Evolutionary conservation across 139 green algal species (phyloP).

Genomic region (Axilococcus clingmanii): DNA sequence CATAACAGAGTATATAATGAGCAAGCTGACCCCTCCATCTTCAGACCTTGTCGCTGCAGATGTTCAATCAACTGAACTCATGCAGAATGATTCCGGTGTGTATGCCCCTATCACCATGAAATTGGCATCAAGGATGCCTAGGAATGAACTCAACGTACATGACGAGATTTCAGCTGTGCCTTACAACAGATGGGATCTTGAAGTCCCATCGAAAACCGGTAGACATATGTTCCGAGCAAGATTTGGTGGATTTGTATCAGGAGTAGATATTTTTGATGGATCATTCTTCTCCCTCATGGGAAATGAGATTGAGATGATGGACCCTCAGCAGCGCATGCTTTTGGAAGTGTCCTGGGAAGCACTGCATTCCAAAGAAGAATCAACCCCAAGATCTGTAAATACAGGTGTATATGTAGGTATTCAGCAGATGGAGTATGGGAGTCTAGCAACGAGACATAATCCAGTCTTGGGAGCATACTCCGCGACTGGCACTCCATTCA

Average conservation of each 20-base stretch:
- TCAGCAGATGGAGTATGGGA: conserved; percentile 6
- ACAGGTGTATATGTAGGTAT: conserved; percentile 11
- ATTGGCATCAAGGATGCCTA: too few species aligned
- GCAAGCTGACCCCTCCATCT: not conserved
- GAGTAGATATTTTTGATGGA: conserved; percentile 33
- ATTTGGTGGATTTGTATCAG: conserved; percentile 46
- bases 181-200: conserved; percentile 33
- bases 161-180: conserved; percentile 27
- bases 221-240: not conserved
- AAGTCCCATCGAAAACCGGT: not conserved
- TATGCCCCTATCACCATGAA: too few species aligned
- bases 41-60: too few species aligned
- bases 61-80: too few species aligned
- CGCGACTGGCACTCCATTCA: conserved; percentile 37
- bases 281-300: conserved; percentile 26
- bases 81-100: too few species aligned
- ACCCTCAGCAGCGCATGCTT: conserved; percentile 63
- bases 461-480: conserved; percentile 12
- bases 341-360: conserved; percentile 26
- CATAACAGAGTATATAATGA: conserved; percentile 24
- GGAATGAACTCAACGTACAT: too few species aligned
- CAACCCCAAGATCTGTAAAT: not conserved
- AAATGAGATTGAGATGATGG: conserved; percentile 32
- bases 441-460: conserved; percentile 8
- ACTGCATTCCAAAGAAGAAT: not conserved